Conservation (phyloP, 345 rosid species). For the Eucalyptus curtisii region DNA sequence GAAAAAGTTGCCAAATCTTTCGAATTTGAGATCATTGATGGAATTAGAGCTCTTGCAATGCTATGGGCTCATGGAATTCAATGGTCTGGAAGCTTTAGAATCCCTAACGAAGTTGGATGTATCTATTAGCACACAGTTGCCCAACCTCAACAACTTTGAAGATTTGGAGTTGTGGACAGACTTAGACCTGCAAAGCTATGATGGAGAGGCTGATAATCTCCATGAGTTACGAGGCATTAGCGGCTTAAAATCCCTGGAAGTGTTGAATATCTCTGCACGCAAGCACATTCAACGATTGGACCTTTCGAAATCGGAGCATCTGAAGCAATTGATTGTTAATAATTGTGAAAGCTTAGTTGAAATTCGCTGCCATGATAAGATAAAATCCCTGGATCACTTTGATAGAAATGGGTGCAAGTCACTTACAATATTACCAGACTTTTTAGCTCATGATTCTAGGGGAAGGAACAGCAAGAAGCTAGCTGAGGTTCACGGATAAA, state of each 20-base stretch:
- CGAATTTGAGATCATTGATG: background rate
- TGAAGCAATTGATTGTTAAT: background rate
- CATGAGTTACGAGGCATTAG: background rate
- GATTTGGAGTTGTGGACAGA: background rate
- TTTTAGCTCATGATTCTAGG: no score
- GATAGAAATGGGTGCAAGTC: background rate
- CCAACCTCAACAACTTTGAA: background rate
- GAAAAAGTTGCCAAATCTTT: rapidly evolving
- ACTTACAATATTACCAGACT: background rate
- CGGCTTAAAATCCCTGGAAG: background rate
- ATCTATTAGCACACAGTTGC: background rate
- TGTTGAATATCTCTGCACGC: background rate
- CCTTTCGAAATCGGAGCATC: background rate
- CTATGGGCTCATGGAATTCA: background rate
- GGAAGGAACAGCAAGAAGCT: no score
- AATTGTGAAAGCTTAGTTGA: background rate
- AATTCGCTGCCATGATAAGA: background rate
- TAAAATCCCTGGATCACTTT: background rate
- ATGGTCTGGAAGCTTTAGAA: background rate
- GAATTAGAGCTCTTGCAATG: background rate
- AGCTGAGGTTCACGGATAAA: no score
- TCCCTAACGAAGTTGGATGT: background rate
- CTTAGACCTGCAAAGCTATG: background rate
- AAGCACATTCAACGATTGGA: background rate
- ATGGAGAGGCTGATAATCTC: background rate